These are phyloP conservation scores for Penicillium sp. DNA, from an alignment of 2,329 filamentous ascomycete species.

Conservation along the genomic window DNA sequence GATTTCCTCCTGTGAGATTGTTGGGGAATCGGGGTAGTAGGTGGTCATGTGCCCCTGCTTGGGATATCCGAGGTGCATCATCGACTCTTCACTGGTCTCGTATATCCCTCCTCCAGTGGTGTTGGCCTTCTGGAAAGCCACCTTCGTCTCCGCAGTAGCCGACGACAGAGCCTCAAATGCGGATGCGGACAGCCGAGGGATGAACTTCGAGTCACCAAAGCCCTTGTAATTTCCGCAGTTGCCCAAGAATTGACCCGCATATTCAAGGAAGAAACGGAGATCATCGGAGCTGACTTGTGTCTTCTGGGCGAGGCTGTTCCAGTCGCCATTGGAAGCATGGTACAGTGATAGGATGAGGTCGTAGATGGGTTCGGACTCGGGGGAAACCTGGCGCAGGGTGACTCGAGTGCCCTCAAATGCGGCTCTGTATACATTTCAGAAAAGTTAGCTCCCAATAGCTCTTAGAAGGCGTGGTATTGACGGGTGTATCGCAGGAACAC, in stretches of 20 bases:
- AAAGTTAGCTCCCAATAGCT: constrained; percentile 8
- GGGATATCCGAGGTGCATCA: constrained; percentile 73
- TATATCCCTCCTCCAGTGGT: constrained; percentile 63
- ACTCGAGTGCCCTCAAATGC: constrained; percentile 74
- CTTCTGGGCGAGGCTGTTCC: constrained; percentile 64
- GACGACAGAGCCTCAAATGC: constrained; percentile 64
- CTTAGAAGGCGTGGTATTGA: background rate
- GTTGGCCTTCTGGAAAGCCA: constrained; percentile 64
- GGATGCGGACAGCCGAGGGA: constrained; percentile 66
- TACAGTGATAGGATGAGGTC: constrained; percentile 75
- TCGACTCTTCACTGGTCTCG: constrained; percentile 58
- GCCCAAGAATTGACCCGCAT: constrained; percentile 73
- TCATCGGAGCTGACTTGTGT: constrained; percentile 63
- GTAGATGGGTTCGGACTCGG: constrained; percentile 76
- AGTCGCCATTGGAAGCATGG: constrained; percentile 65
- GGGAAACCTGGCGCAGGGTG: constrained; percentile 75
- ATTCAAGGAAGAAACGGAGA: constrained; percentile 68
- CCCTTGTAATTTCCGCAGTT: constrained; percentile 85
- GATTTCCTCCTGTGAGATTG: constrained; percentile 73
- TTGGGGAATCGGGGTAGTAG: constrained; percentile 74
- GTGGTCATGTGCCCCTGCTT: constrained; percentile 74
- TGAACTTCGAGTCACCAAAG: constrained; percentile 81
- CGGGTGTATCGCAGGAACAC: constrained; percentile 19
- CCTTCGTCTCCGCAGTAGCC: constrained; percentile 57
- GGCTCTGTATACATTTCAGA: constrained; percentile 52